Evolutionary conservation across 495 filamentous ascomycete species (phyloP).

Genomic region (Hypoxylon intermedium): DNA sequence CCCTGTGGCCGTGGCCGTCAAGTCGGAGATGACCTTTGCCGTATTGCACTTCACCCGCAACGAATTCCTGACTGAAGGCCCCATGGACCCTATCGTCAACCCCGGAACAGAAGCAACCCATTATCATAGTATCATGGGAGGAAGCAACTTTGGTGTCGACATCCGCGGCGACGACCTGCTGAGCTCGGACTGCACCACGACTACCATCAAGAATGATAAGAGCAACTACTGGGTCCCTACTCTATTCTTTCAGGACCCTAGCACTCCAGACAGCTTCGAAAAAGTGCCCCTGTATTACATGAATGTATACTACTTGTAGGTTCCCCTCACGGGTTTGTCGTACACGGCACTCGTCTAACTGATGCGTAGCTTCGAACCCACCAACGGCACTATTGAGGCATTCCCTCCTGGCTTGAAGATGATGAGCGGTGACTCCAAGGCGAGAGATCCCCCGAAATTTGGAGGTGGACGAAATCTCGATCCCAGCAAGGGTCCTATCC

Average conservation of each 20-base stretch:
- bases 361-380: conserved; percentile 59
- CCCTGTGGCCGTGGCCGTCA: conserved; percentile 43
- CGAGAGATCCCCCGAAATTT: conserved; percentile 49
- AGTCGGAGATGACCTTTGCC: conserved; percentile 50
- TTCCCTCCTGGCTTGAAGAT: conserved; percentile 78
- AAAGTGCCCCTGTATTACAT: conserved; percentile 66
- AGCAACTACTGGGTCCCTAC: conserved; percentile 81
- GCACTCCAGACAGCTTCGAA: conserved; percentile 67
- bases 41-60: conserved; percentile 54
- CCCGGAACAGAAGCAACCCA: conserved; percentile 66
- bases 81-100: conserved; percentile 69
- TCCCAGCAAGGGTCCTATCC: conserved; percentile 50
- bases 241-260: conserved; percentile 67
- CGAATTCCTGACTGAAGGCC: conserved; percentile 61
- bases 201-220: conserved; percentile 68
- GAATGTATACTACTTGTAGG: conserved; percentile 76
- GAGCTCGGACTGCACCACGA: conserved; percentile 70
- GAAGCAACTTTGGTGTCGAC: conserved; percentile 70
- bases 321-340: not conserved
- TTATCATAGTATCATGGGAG: conserved; percentile 73
- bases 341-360: not conserved
- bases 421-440: conserved; percentile 67
- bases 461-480: conserved; percentile 47
- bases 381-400: conserved; percentile 65
- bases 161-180: conserved; percentile 65